These are phyloP conservation scores for Starmerella kuoi DNA, from an alignment of 805 yeast species.

Conservation along the genomic window DNA sequence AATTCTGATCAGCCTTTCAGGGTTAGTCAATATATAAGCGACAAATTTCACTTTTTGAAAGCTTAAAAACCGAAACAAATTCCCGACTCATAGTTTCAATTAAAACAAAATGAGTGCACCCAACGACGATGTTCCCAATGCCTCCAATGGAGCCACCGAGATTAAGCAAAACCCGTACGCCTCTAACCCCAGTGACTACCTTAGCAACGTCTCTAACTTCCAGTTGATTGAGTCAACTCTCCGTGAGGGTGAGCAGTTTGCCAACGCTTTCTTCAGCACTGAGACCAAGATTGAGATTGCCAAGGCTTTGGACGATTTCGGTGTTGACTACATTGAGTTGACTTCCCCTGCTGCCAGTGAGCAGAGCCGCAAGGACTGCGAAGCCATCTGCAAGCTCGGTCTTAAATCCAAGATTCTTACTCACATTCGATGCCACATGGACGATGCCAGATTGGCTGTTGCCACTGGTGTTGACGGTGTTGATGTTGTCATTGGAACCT, in stretches of 20 bases:
- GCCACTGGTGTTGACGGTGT: constrained; percentile 99
- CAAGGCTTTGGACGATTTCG: constrained; percentile 91
- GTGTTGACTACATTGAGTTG: constrained; percentile 94
- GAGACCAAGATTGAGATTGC: constrained; percentile 96
- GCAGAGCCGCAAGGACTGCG: constrained; percentile 86
- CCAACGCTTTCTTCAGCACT: constrained; percentile 88
- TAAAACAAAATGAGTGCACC: background rate
- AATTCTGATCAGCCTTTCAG: background rate
- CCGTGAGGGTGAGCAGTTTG: constrained; percentile 98
- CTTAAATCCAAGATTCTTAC: constrained; percentile 90
- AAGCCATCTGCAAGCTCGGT: constrained; percentile 95
- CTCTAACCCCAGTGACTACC: constrained; percentile 83
- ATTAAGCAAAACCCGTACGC: constrained; percentile 66
- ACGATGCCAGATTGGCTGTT: constrained; percentile 93
- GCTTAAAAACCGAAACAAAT: background rate
- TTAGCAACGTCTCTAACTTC: constrained; percentile 79
- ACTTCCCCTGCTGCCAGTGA: constrained; percentile 97
- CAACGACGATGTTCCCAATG: constrained; percentile 14
- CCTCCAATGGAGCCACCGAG: constrained; percentile 21
- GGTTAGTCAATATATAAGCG: background rate
- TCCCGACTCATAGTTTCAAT: too few species aligned
- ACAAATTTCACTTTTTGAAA: background rate
- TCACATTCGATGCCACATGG: constrained; percentile 98
- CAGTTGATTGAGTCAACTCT: constrained; percentile 90
- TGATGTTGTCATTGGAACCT: constrained; percentile 95